A percentile compares a stretch with the other conserved stretches of the same genome.
Evolutionary conservation across 177 flowering plant genomes (phyloP).

Genomic region (Telopea speciosissima): DNA sequence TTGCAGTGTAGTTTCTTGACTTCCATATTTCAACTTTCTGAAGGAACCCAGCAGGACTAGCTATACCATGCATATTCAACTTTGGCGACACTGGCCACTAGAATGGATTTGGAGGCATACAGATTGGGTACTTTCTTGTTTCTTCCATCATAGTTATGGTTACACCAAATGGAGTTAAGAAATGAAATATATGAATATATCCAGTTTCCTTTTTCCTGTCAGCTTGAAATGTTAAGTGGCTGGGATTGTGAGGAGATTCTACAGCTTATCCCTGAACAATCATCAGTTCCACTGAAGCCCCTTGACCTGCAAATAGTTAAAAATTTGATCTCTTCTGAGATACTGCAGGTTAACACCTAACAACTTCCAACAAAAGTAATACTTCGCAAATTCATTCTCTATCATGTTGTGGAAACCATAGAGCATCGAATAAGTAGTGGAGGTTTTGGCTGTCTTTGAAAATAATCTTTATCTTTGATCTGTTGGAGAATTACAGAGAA

Average conservation of each 20-base stretch:
- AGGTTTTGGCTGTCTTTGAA: not conserved
- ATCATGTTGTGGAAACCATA: not conserved
- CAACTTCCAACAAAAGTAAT: not conserved
- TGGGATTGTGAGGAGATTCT: conserved; percentile 70
- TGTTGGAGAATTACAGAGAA: conserved; percentile 68
- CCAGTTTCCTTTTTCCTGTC: conserved; percentile 2
- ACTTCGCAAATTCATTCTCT: no score
- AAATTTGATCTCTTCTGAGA: conserved; percentile 71
- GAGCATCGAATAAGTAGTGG: not conserved
- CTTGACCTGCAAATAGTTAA: conserved; percentile 82
- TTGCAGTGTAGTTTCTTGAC: not conserved
- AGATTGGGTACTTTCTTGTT: conserved; percentile 50
- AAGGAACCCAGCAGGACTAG: conserved; percentile 96
- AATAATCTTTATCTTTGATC: not conserved
- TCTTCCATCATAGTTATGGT: not conserved
- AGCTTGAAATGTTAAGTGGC: conserved; percentile 97
- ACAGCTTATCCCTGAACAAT: conserved; percentile 56
- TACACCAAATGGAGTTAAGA: not conserved
- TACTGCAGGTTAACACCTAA: conserved; percentile 44
- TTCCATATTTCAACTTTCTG: not conserved
- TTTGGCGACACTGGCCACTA: conserved; percentile 83
- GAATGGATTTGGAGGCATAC: conserved; percentile 97
- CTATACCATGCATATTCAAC: conserved; percentile 82
- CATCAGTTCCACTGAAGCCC: conserved; percentile 58
- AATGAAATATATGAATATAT: no score